Base-by-base conservation (phyloP, 768 basidiomycete species). In the Hysterangium stoloniferum region DNA sequence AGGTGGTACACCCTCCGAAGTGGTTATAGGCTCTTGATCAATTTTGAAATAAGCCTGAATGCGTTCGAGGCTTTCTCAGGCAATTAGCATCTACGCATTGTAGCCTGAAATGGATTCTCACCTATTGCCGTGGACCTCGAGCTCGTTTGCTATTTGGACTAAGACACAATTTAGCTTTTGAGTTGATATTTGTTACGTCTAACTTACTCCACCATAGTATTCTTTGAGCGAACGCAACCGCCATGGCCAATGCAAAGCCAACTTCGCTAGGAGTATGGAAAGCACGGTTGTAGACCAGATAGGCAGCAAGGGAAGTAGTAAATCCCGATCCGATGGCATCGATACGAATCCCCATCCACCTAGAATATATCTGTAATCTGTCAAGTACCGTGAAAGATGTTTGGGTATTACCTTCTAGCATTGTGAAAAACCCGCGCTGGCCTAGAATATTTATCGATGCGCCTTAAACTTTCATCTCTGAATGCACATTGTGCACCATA, bases 1-100 rank as follows among this genome's bases (percentile, higher is more conserved):
- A 5, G 80, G 79, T 3, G 80, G 80, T n/a, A 70, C 59, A 3
- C 73, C 72, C 5, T 64, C 54, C 25, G 62, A 54, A 0, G 66
- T 67, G 0, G 71, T 54, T 46, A 66, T 64, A 0, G 71, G 70
- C 58, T 82, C 80, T 52, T 77, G 76, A 45, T 79, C 78, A 35
- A 79, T 76, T 15, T 67, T 62, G 33, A 80, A 60, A 57, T 80
- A 82, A 38, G 74, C 74, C 40, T 74, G 66, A 38, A 82, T 70
- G 35, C 79, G 71, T 58, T 79, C 72, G 41, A 63, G 43, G 29
- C 65, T 64, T 1, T 69, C 22, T 9, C 42, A 48, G 27, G 46
- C 25, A 19, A 7, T 4, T 4, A 22, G 27, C 17, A n/a, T 13
- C 11, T 25, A 35, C 37, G 37, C 19, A 34, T 47, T 31, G 41